Evolutionary conservation across 371 early-diverging fungal species (phyloP), one percentile per base, ranked within the genome.

Genomic region (Mucor velutinosus): DNA sequence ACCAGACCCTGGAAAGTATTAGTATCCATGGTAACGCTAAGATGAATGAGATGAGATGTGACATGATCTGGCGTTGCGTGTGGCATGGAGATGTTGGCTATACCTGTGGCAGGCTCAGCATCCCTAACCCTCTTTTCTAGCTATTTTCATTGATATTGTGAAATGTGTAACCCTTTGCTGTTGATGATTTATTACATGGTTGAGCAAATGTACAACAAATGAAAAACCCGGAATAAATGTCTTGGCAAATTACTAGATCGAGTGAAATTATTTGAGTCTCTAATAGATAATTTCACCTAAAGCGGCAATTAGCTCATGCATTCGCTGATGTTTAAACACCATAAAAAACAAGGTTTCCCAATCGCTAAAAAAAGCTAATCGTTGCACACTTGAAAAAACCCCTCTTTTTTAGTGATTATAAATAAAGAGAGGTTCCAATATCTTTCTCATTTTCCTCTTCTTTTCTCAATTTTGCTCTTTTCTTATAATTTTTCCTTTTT

Each of bases 241-340:
- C 72, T 71, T 71, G 72, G 72, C 72, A 71, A 51, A 64, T 64
- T 67, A 29, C 66, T 57, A 39, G 29, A 51, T 58, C 17, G 51
- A 62, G 67, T 45, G 63, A 67, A 67, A 71, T 59, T 66, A 71
- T 60, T 57, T 41, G 17, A 23, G 37, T 67, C 72, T 37, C 63
- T 67, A 67, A 65, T 67, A 64, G 67, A 72, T 72, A 72, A 72
- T 72, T 72, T 72, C 69, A 64, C 73, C 58, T 58, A 53, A 68
- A 62, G 33, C 41, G 60, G 73, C 53, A 72, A 60, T 61, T 43
- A 65, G 27, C 53, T 58, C 66, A 69, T 70, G 58, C 62, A 49
- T 57, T 70, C 17, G 35, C 64, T 59, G 56, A 37, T 58, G 30
- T 68, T 57, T 21, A 62, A 57, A 45, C 30, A 37, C 57, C 17